These are phyloP conservation scores for Erodium chrysanthum DNA, from an alignment of 441 rosid species.

Conservation along the genomic window DNA sequence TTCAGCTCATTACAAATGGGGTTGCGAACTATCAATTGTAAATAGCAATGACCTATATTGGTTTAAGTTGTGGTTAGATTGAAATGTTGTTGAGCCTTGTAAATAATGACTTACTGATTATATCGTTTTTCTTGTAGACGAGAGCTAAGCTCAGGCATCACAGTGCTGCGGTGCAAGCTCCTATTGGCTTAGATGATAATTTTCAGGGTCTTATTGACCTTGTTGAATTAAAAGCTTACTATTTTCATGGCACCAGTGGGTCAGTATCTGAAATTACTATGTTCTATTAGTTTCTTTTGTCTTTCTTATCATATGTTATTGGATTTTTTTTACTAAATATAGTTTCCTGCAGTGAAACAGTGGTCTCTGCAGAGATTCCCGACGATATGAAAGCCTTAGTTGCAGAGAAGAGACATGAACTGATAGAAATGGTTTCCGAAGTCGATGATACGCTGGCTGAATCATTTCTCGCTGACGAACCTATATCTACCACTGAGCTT, in stretches of 20 bases:
- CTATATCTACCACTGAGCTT: slow-evolving; percentile 62
- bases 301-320: slow-evolving; percentile 4
- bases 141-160: slow-evolving; percentile 88
- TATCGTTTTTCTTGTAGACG: slow-evolving; percentile 39
- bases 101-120: slow-evolving; percentile 3
- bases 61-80: not conserved
- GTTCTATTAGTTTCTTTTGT: not conserved
- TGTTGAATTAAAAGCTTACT: slow-evolving; percentile 50
- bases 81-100: not conserved
- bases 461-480: slow-evolving; percentile 72
- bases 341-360: slow-evolving; percentile 53
- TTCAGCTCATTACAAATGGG: not conserved
- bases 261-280: slow-evolving; percentile 26
- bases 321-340: slow-evolving; percentile 1
- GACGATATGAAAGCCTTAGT: slow-evolving; percentile 64
- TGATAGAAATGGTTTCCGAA: slow-evolving; percentile 84
- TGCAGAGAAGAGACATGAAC: slow-evolving; percentile 71
- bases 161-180: slow-evolving; percentile 89
- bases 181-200: slow-evolving; percentile 81
- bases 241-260: slow-evolving; percentile 83
- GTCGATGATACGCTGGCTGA: slow-evolving; percentile 93
- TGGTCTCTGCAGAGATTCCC: slow-evolving; percentile 66
- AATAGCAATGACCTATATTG: not conserved
- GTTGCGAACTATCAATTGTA: not conserved
- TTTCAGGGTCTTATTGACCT: slow-evolving; percentile 87